phyloP scores from a whole-genome alignment of 306 rosid species.

The Sphenostylis stenocarpa region DNA sequence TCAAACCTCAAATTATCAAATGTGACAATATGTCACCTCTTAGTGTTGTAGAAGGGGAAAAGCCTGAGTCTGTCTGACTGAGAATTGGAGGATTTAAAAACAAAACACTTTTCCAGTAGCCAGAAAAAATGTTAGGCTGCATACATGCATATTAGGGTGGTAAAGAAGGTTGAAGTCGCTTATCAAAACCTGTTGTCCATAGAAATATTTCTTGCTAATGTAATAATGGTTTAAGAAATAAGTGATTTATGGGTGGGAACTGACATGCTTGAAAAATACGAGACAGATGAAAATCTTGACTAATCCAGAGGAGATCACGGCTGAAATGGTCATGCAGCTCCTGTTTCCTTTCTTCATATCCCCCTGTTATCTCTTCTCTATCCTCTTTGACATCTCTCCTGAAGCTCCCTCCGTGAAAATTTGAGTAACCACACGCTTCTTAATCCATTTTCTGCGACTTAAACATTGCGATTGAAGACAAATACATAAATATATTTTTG shows the following conservation, averaged over 20 bases:
- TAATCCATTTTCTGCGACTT: not conserved
- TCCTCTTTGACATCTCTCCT: too few relatives aligned
- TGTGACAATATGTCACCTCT: constrained; percentile 5
- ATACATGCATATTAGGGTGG: not conserved
- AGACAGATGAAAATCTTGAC: not conserved
- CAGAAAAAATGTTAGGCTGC: not conserved
- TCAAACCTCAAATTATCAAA: not conserved
- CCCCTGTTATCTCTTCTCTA: too few relatives aligned
- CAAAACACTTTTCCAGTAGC: not conserved
- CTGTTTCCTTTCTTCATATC: too few relatives aligned
- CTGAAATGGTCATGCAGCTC: too few relatives aligned
- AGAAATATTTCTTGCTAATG: not conserved
- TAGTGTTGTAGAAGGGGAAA: not conserved
- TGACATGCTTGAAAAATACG: not conserved
- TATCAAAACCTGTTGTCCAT: not conserved
- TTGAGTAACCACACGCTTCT: too few relatives aligned
- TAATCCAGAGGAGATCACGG: too few relatives aligned
- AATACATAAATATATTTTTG: too few relatives aligned
- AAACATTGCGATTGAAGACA: not conserved
- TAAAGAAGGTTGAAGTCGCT: not conserved
- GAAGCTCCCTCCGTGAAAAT: too few relatives aligned
- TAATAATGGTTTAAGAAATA: not conserved
- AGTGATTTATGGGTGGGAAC: not conserved
- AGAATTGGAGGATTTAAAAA: not conserved
- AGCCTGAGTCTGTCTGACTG: not conserved